These are phyloP conservation scores for Colletotrichum aenigma DNA, from an alignment of 2,329 filamentous ascomycete genomes.

Conservation along the genomic window DNA sequence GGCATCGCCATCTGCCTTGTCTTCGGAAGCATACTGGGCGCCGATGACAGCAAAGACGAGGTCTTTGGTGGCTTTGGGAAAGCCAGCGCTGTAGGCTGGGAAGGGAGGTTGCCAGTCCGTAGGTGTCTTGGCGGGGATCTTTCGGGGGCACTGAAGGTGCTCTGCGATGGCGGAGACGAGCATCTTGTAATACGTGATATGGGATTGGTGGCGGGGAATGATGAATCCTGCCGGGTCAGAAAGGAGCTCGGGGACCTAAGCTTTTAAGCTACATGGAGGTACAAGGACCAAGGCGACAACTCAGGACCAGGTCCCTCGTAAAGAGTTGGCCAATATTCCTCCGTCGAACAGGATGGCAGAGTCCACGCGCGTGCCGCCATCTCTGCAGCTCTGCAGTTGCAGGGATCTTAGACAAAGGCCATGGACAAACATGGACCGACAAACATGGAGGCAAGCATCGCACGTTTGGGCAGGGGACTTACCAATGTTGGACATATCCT, in stretches of 20 bases:
- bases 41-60: constrained; percentile 22
- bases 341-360: neutral
- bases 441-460: neutral
- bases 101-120: constrained; percentile 17
- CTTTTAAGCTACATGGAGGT: neutral
- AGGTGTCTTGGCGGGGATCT: constrained; percentile 10
- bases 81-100: constrained; percentile 18
- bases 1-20: neutral
- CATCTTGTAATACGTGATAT: neutral
- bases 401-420: neutral
- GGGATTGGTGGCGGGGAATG: neutral
- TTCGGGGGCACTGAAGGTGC: constrained; percentile 18
- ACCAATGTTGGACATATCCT: neutral
- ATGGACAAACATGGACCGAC: neutral
- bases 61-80: constrained; percentile 13
- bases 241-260: neutral
- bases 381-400: neutral
- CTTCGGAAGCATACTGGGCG: constrained; percentile 9
- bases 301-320: neutral
- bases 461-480: neutral
- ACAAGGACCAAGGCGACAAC: neutral
- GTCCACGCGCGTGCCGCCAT: neutral
- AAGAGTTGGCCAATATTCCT: neutral
- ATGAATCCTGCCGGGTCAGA: neutral
- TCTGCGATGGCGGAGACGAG: constrained; percentile 19